A percentile compares a stretch with the other conserved stretches of the same genome.
phyloP scores from a whole-genome alignment of 306 rosid species.

The Crotalaria pallida region DNA sequence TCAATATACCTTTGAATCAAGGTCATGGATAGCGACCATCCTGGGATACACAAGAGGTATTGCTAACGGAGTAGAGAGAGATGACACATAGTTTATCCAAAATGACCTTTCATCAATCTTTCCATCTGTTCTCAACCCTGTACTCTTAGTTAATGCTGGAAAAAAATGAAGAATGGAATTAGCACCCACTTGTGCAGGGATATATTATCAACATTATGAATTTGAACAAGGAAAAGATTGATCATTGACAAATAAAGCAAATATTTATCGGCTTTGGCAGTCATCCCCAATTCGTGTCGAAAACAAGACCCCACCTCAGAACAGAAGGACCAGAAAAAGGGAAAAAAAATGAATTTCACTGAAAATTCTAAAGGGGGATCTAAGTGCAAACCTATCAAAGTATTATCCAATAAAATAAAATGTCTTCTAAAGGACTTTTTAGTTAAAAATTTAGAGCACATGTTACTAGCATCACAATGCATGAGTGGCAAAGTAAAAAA shows the following conservation, averaged over 20 bases:
- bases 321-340: not conserved
- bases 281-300: constrained; percentile 4
- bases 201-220: constrained; percentile 11
- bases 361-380: not conserved
- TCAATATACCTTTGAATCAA: constrained; percentile 63
- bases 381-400: not conserved
- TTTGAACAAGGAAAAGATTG: constrained; percentile 6
- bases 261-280: not conserved
- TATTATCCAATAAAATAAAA: not conserved
- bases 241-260: constrained; percentile 11
- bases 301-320: constrained; percentile 1
- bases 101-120: constrained; percentile 86
- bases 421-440: not conserved
- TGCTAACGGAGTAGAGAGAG: constrained; percentile 78
- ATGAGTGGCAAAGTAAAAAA: not conserved
- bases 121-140: constrained; percentile 76
- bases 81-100: constrained; percentile 79
- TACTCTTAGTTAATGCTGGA: constrained; percentile 85
- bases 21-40: constrained; percentile 80
- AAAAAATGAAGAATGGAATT: constrained; percentile 24
- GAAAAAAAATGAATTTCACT: not conserved
- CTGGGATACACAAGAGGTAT: constrained; percentile 96
- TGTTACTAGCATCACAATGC: not conserved
- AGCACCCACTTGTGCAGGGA: constrained; percentile 16
- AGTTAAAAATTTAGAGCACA: not conserved